phyloP scores from a whole-genome alignment of 495 filamentous ascomycete genomes.

The Hypoxylon lenormandii region DNA sequence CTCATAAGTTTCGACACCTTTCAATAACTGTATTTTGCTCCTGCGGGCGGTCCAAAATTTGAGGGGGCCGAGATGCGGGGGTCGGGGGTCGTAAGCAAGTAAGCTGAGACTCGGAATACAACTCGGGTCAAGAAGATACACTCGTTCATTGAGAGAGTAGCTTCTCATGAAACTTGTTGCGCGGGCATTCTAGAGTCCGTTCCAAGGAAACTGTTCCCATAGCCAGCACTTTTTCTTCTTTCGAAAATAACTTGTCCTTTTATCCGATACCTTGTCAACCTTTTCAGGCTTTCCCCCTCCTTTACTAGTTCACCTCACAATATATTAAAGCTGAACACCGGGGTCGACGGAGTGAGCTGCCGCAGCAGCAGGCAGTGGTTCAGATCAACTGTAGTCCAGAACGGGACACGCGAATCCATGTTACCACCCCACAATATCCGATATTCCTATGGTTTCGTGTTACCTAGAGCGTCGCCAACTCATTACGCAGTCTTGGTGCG shows the following conservation, averaged over 20 bases:
- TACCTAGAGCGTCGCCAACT: conserved; percentile 41
- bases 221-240: background rate
- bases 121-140: conserved; percentile 2
- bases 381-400: conserved; percentile 17
- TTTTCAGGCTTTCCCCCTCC: background rate
- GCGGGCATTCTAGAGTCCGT: conserved; percentile 16
- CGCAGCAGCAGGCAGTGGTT: conserved; percentile 29
- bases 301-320: conserved; percentile 7
- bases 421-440: conserved; percentile 42
- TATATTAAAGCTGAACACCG: conserved; percentile 2
- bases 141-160: conserved; percentile 1
- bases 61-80: conserved; percentile 39
- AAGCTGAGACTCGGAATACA: conserved; percentile 32
- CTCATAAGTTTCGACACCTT: conserved; percentile 14
- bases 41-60: conserved; percentile 18
- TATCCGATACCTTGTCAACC: conserved; percentile 10
- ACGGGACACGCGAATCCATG: conserved; percentile 26
- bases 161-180: conserved; percentile 13
- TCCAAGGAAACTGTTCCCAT: conserved; percentile 10
- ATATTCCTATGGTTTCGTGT: conserved; percentile 38
- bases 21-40: conserved; percentile 21
- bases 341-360: background rate
- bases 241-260: conserved; percentile 21
- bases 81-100: conserved; percentile 37
- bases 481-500: conserved; percentile 36